Evolutionary conservation across 805 yeast species (phyloP).

Genomic region (Yamadazyma ubonensis): DNA sequence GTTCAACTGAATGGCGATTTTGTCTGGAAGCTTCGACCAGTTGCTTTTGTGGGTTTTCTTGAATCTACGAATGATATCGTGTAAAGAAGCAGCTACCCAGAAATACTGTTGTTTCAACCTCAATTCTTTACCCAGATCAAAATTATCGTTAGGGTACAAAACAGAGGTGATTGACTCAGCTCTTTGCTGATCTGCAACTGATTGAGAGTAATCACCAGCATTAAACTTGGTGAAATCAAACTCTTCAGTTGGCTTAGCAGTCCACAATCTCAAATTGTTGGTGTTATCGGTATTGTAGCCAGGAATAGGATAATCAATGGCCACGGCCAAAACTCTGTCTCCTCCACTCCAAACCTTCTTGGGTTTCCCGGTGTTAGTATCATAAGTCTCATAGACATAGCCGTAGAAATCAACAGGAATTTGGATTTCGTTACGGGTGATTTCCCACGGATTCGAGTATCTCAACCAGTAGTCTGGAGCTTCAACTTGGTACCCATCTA

Average conservation of each 20-base stretch:
- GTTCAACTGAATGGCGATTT: conserved; percentile 87
- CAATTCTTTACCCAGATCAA: conserved; percentile 85
- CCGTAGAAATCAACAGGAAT: conserved; percentile 92
- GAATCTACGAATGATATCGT: conserved; percentile 87
- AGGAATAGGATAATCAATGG: conserved; percentile 90
- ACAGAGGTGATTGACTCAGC: conserved; percentile 94
- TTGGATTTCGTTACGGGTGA: conserved; percentile 80
- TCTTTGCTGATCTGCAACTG: conserved; percentile 79
- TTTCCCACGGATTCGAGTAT: conserved; percentile 91
- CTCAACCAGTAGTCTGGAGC: conserved; percentile 93
- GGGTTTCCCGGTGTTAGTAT: conserved; percentile 53
- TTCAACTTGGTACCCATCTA: conserved; percentile 92
- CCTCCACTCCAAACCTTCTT: conserved; percentile 82
- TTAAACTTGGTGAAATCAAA: conserved; percentile 90
- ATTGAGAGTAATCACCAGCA: conserved; percentile 83
- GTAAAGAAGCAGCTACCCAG: conserved; percentile 94
- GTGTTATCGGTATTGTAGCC: conserved; percentile 82
- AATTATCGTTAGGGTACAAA: conserved; percentile 90
- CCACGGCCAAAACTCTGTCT: conserved; percentile 84
- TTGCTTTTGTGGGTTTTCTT: conserved; percentile 68
- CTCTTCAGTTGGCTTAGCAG: conserved; percentile 84
- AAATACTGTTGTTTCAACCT: conserved; percentile 94
- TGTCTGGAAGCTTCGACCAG: conserved; percentile 82
- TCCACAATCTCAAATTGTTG: conserved; percentile 88
- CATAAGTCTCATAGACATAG: conserved; percentile 57